Percentiles rank a stretch among this genome's conserved stretches.
Conservation (phyloP, 2,329 filamentous ascomycete genomes). For the Arthrobotrys musiformis region DNA sequence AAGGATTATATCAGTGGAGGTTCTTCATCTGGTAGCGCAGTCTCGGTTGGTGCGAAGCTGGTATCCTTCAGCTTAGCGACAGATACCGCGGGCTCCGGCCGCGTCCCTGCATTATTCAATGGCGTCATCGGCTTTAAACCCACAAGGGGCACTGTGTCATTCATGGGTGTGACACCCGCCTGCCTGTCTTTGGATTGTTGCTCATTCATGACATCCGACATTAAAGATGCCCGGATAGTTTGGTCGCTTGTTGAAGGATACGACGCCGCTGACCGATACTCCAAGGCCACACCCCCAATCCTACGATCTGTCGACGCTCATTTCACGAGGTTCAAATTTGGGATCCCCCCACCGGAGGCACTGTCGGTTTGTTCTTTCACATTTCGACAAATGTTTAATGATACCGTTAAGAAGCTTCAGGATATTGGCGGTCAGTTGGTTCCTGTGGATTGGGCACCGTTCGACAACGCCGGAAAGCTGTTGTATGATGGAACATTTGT, state of each 20-base stretch:
- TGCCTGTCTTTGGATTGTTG: constrained; percentile 71
- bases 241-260: constrained; percentile 67
- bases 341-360: constrained; percentile 65
- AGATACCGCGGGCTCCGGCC: constrained; percentile 69
- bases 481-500: constrained; percentile 71
- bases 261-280: constrained; percentile 67
- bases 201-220: constrained; percentile 67
- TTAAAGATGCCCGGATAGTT: constrained; percentile 66
- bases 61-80: constrained; percentile 70
- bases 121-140: constrained; percentile 68
- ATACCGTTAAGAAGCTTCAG: constrained; percentile 63
- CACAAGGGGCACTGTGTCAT: constrained; percentile 68
- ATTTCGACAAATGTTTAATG: constrained; percentile 64
- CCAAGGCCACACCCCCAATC: constrained; percentile 63
- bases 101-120: constrained; percentile 69
- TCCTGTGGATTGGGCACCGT: constrained; percentile 66
- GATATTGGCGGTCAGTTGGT: constrained; percentile 64
- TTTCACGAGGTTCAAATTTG: constrained; percentile 65
- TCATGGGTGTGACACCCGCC: constrained; percentile 67
- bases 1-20: constrained; percentile 69
- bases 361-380: constrained; percentile 64
- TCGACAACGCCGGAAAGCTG: constrained; percentile 68
- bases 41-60: constrained; percentile 68
- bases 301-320: constrained; percentile 58
- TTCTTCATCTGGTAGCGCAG: constrained; percentile 69